Conservation (phyloP, 2,329 filamentous ascomycete genomes). For the Fusarium chaquense region DNA sequence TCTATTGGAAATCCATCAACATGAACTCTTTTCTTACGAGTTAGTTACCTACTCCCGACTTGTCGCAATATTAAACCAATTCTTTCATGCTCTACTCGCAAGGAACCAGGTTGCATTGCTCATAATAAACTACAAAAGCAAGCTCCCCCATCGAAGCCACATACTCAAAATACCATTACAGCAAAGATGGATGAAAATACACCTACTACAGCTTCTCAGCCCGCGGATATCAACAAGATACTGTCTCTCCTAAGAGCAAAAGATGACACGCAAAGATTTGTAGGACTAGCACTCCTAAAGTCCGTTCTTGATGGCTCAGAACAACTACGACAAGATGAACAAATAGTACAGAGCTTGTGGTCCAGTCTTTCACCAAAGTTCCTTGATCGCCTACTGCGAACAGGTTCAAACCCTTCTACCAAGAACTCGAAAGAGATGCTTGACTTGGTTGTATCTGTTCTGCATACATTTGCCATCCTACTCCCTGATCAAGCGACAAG, state of each 20-base stretch:
- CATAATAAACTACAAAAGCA: neutral
- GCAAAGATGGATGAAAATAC: conserved; percentile 16
- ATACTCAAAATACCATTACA: neutral
- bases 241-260: conserved; percentile 67
- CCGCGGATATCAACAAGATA: conserved; percentile 59
- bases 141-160: neutral
- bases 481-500: conserved; percentile 62
- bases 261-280: conserved; percentile 76
- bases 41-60: neutral
- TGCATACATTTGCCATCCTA: conserved; percentile 71
- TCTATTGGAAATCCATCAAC: neutral
- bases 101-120: neutral
- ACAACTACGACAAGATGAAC: conserved; percentile 62
- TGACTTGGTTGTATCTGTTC: conserved; percentile 70
- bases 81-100: neutral
- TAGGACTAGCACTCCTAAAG: conserved; percentile 74
- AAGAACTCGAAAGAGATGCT: conserved; percentile 70
- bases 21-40: conserved; percentile 7
- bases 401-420: conserved; percentile 58
- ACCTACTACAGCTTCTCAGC: conserved; percentile 17
- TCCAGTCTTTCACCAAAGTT: conserved; percentile 71
- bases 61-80: neutral
- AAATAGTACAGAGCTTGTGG: conserved; percentile 66
- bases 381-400: conserved; percentile 71
- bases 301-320: conserved; percentile 72